phyloP scores from a whole-genome alignment of 2,329 filamentous ascomycete species.

The Colletotrichum aenigma region DNA sequence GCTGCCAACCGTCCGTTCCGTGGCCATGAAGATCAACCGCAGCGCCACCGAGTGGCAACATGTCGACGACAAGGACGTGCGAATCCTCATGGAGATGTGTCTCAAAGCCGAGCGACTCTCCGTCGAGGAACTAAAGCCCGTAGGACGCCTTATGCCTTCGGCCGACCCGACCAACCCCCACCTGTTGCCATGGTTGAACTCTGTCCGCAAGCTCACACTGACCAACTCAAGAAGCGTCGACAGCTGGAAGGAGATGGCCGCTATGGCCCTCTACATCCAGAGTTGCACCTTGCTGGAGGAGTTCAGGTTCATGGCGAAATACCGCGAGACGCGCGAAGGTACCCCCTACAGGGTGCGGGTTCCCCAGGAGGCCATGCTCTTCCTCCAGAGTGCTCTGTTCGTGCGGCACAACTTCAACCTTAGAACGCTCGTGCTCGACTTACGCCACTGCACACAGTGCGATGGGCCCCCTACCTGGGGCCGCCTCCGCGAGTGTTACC shows the following conservation, averaged over 20 bases:
- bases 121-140: neutral
- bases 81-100: neutral
- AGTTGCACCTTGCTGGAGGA: neutral
- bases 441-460: neutral
- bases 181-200: neutral
- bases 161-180: neutral
- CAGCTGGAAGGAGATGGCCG: neutral
- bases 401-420: too few species aligned
- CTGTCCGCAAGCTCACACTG: neutral
- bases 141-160: neutral
- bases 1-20: neutral
- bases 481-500: neutral
- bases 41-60: neutral
- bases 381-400: neutral
- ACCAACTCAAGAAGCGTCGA: neutral
- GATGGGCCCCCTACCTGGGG: neutral
- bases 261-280: neutral
- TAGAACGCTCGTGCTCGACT: neutral
- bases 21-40: neutral
- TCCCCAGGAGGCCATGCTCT: neutral
- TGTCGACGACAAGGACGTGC: neutral
- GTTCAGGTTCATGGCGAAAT: neutral
- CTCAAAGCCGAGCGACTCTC: neutral
- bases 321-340: neutral
- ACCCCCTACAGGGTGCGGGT: neutral